phyloP scores from a whole-genome alignment of 2,329 filamentous ascomycete species.

The Fusarium verrucosum region DNA sequence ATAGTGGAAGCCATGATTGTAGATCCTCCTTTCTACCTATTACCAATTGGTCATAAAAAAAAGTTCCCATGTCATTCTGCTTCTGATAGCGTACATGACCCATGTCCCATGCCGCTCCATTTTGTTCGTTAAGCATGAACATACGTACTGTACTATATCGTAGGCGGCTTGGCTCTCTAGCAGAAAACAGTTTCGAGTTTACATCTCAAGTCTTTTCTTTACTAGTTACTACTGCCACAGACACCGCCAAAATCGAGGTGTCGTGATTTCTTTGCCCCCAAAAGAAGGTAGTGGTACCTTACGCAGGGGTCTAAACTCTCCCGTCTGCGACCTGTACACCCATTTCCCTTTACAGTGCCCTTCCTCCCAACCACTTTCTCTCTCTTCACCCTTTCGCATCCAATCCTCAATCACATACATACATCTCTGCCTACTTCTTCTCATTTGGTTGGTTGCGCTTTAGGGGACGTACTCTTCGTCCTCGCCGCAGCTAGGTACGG shows the following conservation, averaged over 20 bases:
- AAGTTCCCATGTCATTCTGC: slow-evolving; percentile 7
- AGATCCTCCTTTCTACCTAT: slow-evolving; percentile 17
- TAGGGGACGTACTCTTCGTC: slow-evolving; percentile 24
- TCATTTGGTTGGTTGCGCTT: slow-evolving; percentile 20
- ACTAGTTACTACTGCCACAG: neutral
- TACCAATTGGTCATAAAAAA: slow-evolving; percentile 15
- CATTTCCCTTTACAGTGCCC: slow-evolving; percentile 28
- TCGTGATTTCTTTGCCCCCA: slow-evolving; percentile 16
- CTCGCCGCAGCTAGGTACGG: slow-evolving; percentile 19
- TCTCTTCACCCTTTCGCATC: slow-evolving; percentile 22
- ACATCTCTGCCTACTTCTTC: too few relatives aligned
- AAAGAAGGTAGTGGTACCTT: too few relatives aligned
- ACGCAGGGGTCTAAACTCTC: slow-evolving; percentile 27
- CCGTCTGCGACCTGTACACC: slow-evolving; percentile 18
- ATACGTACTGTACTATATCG: too few relatives aligned
- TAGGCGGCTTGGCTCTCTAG: slow-evolving; percentile 26
- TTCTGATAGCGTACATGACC: slow-evolving; percentile 17
- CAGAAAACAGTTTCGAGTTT: slow-evolving; percentile 16
- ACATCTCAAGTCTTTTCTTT: slow-evolving; percentile 2
- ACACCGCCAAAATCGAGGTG: slow-evolving; percentile 23
- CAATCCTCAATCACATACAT: slow-evolving; percentile 25
- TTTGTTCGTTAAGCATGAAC: slow-evolving; percentile 5
- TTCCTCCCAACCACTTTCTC: slow-evolving; percentile 36
- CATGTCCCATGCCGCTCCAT: slow-evolving; percentile 6
- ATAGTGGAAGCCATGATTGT: slow-evolving; percentile 12